phyloP scores from a whole-genome alignment of 2,329 filamentous ascomycete genomes.

The Thelonectria discophora region DNA sequence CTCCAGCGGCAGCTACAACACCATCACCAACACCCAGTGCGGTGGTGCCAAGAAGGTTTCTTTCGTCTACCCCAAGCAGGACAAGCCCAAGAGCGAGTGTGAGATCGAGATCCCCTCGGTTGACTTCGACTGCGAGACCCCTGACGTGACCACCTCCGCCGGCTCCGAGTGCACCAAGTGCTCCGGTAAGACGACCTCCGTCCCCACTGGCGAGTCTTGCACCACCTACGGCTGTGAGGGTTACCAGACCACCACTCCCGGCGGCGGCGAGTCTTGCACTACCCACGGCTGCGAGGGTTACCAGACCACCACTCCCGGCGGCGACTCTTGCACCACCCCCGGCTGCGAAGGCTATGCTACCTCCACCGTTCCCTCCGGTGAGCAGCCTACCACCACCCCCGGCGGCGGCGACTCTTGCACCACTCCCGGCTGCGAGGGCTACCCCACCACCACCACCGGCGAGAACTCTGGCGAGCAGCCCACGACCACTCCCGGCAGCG shows the following conservation, averaged over 20 bases:
- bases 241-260: not conserved
- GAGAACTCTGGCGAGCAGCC: slow-evolving; percentile 25
- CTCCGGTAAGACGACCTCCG: slow-evolving; percentile 29
- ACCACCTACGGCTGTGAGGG: slow-evolving; percentile 9
- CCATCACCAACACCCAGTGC: slow-evolving; percentile 85
- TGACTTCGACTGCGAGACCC: slow-evolving; percentile 73
- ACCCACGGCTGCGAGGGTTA: slow-evolving; percentile 3
- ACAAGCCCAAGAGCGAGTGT: slow-evolving; percentile 67
- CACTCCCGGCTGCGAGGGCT: slow-evolving; percentile 4
- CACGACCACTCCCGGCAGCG: slow-evolving; percentile 24
- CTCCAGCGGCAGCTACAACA: slow-evolving; percentile 71
- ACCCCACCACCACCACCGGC: slow-evolving; percentile 30
- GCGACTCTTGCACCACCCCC: slow-evolving; percentile 16
- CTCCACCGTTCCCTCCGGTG: slow-evolving; percentile 26
- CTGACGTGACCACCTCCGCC: slow-evolving; percentile 28
- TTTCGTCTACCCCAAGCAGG: slow-evolving; percentile 71
- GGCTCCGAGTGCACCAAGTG: not conserved
- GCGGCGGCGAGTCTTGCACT: not conserved
- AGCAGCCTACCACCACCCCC: slow-evolving; percentile 18
- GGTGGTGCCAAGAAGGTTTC: slow-evolving; percentile 87
- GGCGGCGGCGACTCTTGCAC: not conserved
- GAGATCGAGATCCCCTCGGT: slow-evolving; percentile 78
- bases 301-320: slow-evolving; percentile 30
- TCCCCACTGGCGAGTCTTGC: slow-evolving; percentile 30
- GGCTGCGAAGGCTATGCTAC: slow-evolving; percentile 22